These are phyloP conservation scores for Nicotiana sylvestris DNA, from an alignment of 257 asterid species.

Conservation along the genomic window DNA sequence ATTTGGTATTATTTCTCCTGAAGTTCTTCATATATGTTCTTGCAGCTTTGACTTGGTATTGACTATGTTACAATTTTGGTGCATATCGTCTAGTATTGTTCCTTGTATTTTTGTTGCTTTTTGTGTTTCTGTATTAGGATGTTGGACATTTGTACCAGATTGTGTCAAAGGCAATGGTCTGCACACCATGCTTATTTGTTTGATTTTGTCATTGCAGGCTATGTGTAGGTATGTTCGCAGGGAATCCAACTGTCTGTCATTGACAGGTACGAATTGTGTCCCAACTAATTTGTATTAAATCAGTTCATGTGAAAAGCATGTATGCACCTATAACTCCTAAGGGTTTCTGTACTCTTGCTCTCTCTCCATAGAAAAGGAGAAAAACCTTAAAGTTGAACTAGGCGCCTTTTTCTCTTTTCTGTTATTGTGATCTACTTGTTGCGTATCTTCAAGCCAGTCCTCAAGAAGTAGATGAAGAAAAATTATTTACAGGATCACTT, in stretches of 20 bases:
- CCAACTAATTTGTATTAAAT: not conserved
- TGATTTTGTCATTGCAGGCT: constrained; percentile 34
- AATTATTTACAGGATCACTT: not conserved
- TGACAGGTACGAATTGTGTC: constrained; percentile 51
- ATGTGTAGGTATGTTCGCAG: constrained; percentile 70
- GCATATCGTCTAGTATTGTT: not conserved
- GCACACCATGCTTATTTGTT: not conserved
- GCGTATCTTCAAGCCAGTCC: not conserved
- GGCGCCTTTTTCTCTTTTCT: too few relatives aligned
- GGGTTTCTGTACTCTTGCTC: not conserved
- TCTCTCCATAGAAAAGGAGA: not conserved
- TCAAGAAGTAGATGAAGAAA: not conserved
- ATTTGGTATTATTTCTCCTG: too few relatives aligned
- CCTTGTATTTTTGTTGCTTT: not conserved
- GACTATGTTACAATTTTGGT: too few relatives aligned
- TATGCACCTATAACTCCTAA: not conserved
- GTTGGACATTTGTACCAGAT: not conserved
- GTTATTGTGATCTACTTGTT: not conserved
- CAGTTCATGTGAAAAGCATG: constrained; percentile 3
- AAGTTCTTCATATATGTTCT: too few relatives aligned
- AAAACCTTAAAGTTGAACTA: not conserved
- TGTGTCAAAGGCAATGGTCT: not conserved
- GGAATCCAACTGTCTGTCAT: constrained; percentile 57
- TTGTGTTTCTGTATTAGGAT: not conserved
- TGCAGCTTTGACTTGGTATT: too few relatives aligned